phyloP scores from a whole-genome alignment of 2,329 filamentous ascomycete species.

The Fusarium scirpi region DNA sequence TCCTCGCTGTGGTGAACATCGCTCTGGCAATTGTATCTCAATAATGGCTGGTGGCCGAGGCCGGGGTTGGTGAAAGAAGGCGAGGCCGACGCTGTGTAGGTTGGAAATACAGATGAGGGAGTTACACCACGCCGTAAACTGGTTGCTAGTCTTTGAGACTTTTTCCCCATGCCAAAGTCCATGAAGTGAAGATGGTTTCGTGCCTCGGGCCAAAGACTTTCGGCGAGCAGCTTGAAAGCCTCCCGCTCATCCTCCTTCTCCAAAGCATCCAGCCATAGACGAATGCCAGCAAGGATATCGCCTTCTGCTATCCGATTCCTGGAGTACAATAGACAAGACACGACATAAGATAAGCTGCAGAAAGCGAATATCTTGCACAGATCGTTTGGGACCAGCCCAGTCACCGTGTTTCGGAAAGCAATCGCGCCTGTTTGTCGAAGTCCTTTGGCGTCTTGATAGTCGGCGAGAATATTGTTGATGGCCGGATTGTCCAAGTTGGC shows the following conservation, averaged over 20 bases:
- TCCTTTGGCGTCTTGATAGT: conserved; percentile 19
- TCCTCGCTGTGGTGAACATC: neutral
- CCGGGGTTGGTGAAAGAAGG: rapidly evolving
- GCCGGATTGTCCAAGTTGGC: neutral
- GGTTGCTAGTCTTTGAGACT: rapidly evolving
- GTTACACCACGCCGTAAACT: neutral
- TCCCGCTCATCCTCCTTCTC: conserved; percentile 8
- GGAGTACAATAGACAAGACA: conserved; percentile 10
- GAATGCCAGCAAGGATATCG: conserved; percentile 27
- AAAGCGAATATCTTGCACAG: conserved; percentile 34
- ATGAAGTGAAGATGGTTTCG: conserved; percentile 14
- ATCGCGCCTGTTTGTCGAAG: conserved; percentile 30
- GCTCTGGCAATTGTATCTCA: neutral
- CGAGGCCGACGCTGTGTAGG: rapidly evolving
- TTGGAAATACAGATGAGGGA: neutral
- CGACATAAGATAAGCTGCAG: conserved; percentile 37
- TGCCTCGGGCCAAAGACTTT: conserved; percentile 36
- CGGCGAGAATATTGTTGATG: conserved; percentile 12
- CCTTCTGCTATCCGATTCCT: neutral
- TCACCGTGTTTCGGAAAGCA: conserved; percentile 36
- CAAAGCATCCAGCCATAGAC: conserved; percentile 30
- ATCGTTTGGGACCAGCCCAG: neutral
- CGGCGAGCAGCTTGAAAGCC: conserved; percentile 15
- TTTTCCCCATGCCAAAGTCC: neutral
- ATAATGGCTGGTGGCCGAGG: neutral